These are phyloP conservation scores for Cutaneotrichosporon cavernicola DNA, from an alignment of 1,284 basidiomycete species.

Conservation along the genomic window DNA sequence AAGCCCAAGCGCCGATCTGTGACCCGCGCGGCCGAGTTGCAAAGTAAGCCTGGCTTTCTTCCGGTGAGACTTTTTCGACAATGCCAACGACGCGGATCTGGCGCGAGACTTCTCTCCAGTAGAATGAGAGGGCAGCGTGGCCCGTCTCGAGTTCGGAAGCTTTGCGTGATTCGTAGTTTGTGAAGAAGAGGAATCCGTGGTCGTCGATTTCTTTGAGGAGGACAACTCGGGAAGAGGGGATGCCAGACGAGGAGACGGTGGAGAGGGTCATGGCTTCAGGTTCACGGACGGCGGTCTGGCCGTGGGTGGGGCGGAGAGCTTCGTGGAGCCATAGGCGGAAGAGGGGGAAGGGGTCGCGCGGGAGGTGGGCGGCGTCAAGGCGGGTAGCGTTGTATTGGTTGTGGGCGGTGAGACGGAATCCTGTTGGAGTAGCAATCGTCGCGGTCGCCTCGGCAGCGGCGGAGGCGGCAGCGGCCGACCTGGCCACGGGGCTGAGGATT, in stretches of 20 bases:
- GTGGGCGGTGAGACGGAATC: constrained; percentile 63
- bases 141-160: constrained; percentile 74
- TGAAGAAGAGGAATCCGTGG: constrained; percentile 89
- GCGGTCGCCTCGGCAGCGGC: constrained; percentile 12
- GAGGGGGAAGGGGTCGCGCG: constrained; percentile 70
- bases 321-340: constrained; percentile 81
- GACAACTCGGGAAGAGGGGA: constrained; percentile 85
- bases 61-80: constrained; percentile 69
- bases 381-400: constrained; percentile 70
- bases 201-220: constrained; percentile 85
- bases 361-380: constrained; percentile 62
- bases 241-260: constrained; percentile 66
- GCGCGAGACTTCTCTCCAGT: constrained; percentile 82
- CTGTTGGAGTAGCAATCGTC: constrained; percentile 18
- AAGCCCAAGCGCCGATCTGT: constrained; percentile 84
- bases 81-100: constrained; percentile 81
- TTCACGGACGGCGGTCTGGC: constrained; percentile 62
- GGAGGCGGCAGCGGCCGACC: neutral
- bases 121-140: constrained; percentile 80
- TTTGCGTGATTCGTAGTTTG: constrained; percentile 95
- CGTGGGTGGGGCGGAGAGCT: constrained; percentile 49
- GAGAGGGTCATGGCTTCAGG: constrained; percentile 85
- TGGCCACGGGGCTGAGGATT: neutral
- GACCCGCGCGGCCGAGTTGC: constrained; percentile 77
- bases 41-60: constrained; percentile 82